Evolutionary conservation across 2,329 filamentous ascomycete species (phyloP).

Genomic region (Mycocentrospora acerina): DNA sequence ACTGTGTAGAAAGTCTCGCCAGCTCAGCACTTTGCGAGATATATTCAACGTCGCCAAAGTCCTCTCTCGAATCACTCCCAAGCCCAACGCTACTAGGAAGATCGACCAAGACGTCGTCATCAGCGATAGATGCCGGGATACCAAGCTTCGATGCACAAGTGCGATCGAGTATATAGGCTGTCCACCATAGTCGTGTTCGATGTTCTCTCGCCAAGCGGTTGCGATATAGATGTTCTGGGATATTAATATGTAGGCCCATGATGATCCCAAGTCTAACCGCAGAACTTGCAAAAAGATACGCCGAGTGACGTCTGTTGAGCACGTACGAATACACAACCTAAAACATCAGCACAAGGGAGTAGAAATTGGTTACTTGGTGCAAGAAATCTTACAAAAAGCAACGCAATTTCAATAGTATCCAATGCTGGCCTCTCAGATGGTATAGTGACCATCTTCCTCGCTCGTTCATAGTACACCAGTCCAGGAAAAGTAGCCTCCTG

Average conservation of each 20-base stretch:
- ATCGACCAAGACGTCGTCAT: constrained; percentile 45
- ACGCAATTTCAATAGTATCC: constrained; percentile 47
- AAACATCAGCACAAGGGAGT: not conserved
- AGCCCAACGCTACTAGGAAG: constrained; percentile 43
- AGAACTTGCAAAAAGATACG: constrained; percentile 48
- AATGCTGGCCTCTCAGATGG: constrained; percentile 48
- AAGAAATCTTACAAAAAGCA: constrained; percentile 43
- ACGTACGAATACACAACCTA: constrained; percentile 50
- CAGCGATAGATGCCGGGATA: constrained; percentile 33
- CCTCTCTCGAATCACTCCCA: constrained; percentile 13
- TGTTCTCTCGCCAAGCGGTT: constrained; percentile 39
- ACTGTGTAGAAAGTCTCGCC: constrained; percentile 33
- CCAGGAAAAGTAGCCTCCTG: constrained; percentile 46
- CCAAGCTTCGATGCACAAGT: constrained; percentile 40
- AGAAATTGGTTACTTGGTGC: constrained; percentile 3
- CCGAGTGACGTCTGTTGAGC: constrained; percentile 50
- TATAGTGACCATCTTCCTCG: constrained; percentile 43
- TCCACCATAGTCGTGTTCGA: constrained; percentile 39
- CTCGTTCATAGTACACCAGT: constrained; percentile 47
- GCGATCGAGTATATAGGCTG: constrained; percentile 36
- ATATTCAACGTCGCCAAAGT: constrained; percentile 43
- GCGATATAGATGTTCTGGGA: constrained; percentile 43
- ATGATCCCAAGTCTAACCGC: constrained; percentile 49
- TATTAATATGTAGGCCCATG: constrained; percentile 49
- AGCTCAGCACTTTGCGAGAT: constrained; percentile 45